phyloP scores from a whole-genome alignment of 208 protist species.

The Leishmania major region DNA sequence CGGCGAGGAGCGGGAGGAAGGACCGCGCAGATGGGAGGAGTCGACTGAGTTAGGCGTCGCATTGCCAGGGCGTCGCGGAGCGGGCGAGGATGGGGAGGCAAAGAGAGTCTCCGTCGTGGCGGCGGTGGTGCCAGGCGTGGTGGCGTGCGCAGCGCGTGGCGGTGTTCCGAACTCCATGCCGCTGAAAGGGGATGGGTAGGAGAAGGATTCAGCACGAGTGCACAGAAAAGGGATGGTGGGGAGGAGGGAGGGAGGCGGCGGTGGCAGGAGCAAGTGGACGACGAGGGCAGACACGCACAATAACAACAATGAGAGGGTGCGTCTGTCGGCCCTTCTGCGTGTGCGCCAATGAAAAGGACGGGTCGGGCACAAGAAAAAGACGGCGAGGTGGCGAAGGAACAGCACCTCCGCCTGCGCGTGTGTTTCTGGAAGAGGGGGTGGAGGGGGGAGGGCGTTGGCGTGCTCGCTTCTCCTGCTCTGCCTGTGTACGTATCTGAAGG shows the following conservation, averaged over 20 bases:
- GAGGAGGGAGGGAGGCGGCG: neutral
- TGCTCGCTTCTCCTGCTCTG: neutral
- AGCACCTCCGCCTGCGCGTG: too few relatives aligned
- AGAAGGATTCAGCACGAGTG: neutral
- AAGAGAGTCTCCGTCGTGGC: constrained; percentile 3
- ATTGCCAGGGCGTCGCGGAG: constrained; percentile 12
- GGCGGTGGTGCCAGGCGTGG: neutral
- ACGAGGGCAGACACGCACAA: too few relatives aligned
- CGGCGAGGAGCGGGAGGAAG: neutral
- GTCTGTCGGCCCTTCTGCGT: too few relatives aligned
- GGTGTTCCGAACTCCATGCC: constrained; percentile 18
- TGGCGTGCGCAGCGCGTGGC: constrained; percentile 4
- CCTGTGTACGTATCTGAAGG: neutral
- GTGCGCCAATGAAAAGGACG: too few relatives aligned
- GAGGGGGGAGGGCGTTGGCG: too few relatives aligned
- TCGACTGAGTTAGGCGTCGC: neutral
- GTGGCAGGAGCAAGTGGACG: too few relatives aligned
- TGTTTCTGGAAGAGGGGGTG: too few relatives aligned
- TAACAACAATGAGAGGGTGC: too few relatives aligned
- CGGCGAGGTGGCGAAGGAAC: too few relatives aligned
- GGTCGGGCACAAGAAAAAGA: too few relatives aligned
- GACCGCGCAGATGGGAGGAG: constrained; percentile 5
- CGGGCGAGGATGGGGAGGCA: constrained; percentile 16
- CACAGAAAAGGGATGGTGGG: neutral
- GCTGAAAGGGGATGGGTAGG: neutral